phyloP scores from a whole-genome alignment of 257 asterid genomes.

The Solanum bulbocastanum region DNA sequence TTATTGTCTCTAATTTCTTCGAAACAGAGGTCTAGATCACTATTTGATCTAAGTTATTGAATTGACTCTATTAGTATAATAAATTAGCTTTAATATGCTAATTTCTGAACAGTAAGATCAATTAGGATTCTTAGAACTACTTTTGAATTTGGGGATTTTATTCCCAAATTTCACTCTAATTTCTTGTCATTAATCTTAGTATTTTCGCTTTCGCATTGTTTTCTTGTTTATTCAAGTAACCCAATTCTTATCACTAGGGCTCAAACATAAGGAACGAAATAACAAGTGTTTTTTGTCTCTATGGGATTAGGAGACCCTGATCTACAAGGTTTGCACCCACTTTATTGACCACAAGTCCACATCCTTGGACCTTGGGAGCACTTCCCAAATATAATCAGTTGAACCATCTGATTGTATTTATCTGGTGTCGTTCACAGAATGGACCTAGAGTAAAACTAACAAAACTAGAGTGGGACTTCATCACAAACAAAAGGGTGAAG shows the following conservation, averaged over 20 bases:
- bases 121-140: not conserved
- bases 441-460: not conserved
- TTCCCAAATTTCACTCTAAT: not conserved
- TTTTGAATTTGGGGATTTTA: not conserved
- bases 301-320: not conserved
- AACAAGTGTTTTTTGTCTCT: not conserved
- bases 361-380: not conserved
- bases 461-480: not conserved
- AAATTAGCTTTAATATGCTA: not conserved
- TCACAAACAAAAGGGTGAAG: not conserved
- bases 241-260: not conserved
- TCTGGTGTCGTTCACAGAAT: not conserved
- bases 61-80: not conserved
- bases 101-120: not conserved
- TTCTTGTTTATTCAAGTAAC: not conserved
- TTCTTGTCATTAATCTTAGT: not conserved
- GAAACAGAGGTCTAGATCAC: not conserved
- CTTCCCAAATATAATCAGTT: not conserved
- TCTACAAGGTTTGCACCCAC: not conserved
- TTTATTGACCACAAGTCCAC: not conserved
- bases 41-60: not conserved
- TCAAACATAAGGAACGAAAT: not conserved
- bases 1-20: not conserved
- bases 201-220: not conserved
- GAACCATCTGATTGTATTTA: not conserved